Evolutionary conservation across 139 green algal genomes (phyloP).

Genomic region (Tetraselmis striata): DNA sequence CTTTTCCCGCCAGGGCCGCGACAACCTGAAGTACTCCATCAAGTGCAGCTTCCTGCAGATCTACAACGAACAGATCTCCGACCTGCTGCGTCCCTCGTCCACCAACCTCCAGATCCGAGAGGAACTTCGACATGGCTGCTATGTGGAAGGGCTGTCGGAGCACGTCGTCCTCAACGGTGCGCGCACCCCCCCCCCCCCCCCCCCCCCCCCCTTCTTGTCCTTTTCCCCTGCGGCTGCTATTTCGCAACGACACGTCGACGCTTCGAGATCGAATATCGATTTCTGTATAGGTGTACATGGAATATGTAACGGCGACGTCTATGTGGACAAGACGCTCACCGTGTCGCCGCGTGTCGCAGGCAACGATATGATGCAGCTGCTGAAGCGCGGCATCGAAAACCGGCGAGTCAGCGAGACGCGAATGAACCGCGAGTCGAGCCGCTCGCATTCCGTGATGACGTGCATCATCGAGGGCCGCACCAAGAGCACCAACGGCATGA

Average conservation of each 20-base stretch:
- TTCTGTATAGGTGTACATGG: too few species aligned
- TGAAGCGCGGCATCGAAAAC: background rate
- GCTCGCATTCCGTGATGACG: constrained; percentile 3
- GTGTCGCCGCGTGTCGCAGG: too few species aligned
- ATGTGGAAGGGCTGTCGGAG: background rate
- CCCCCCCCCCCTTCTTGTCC: too few species aligned
- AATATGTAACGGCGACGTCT: too few species aligned
- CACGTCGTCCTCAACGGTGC: background rate
- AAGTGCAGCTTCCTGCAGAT: constrained; percentile 14
- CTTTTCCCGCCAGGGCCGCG: background rate
- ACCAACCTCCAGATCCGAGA: constrained; percentile 59
- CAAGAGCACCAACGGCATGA: background rate
- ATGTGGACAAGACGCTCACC: too few species aligned
- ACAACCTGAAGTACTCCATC: constrained; percentile 23
- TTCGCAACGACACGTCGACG: too few species aligned
- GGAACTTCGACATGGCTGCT: constrained; percentile 39
- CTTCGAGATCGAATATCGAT: too few species aligned
- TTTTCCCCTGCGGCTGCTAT: too few species aligned
- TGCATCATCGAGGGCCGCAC: background rate
- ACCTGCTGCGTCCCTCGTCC: background rate
- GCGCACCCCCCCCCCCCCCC: too few species aligned
- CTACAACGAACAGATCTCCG: background rate
- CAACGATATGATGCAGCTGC: background rate
- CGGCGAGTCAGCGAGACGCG: background rate
- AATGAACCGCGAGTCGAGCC: background rate